Evolutionary conservation across 371 early-diverging fungal genomes (phyloP), one percentile per base, ranked within the genome.

Genomic region (Circinella umbellata): DNA sequence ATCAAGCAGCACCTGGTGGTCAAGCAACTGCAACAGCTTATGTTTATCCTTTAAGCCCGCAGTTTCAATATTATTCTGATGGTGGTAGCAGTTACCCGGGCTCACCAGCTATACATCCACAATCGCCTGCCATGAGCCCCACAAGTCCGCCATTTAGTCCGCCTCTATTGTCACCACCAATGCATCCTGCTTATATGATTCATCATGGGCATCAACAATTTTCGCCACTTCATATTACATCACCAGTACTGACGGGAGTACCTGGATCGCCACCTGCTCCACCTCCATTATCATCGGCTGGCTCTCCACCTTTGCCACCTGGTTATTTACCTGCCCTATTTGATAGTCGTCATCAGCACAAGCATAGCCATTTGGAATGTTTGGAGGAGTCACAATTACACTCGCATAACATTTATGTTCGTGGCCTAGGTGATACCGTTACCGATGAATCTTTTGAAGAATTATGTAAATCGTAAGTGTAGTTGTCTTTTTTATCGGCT

Each of bases 341-440:
- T 57, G 57, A 57, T n/a, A 57, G 35, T 34, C 57, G 34, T n/a
- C 35, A 18, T 7, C 57, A 37, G 7, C 57, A 57, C 57, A 57
- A 57, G 65, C 54, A 37, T 20, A 62, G 67, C 36, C 69, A 69
- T 17, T 42, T 35, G 53, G 61, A 66, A 17, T 17, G 34, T 35
- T 55, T 72, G 63, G 34, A 67, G 62, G n/a, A 65, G 5, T 38
- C 35, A 39, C 73, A 77, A 39, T 76, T 72, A 66, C 83, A 80
- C 60, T 63, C 80, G 27, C 80, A 73, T 63, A 96, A 96, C 74
- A 86, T 96, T 47, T 96, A 96, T 69, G 91, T 96, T 63, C 88
- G 94, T 73, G 93, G 93, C 47, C 81, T 96, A 27, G 77, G 88
- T 8, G 74, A 85, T 17, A 82, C 81, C 4, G 90, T 87, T 62